These are phyloP conservation scores for Asterionellopsis glacialis DNA, from an alignment of 108 stramenopile species.

Conservation along the genomic window DNA sequence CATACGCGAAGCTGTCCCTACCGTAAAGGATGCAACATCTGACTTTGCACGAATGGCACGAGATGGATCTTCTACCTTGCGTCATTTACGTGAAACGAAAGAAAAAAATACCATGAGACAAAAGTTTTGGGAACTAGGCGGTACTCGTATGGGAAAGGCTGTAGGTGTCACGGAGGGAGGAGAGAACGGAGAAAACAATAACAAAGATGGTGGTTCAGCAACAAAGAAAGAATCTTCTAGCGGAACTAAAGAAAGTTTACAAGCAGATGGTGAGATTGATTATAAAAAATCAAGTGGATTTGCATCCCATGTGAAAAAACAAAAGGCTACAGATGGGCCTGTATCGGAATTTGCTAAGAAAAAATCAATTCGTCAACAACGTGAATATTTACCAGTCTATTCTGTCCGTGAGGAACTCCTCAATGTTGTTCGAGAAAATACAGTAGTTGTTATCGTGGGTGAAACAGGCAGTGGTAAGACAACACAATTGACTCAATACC, in stretches of 20 bases:
- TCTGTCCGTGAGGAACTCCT: constrained; percentile 92
- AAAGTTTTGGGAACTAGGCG: constrained; percentile 98
- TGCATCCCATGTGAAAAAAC: constrained; percentile 78
- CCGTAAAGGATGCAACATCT: constrained; percentile 74
- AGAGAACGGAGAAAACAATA: constrained; percentile 10
- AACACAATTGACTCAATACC: constrained; percentile 97
- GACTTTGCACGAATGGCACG: constrained; percentile 93
- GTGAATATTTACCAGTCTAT: constrained; percentile 93
- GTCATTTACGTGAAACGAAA: constrained; percentile 73
- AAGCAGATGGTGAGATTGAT: constrained; percentile 62
- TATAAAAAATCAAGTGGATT: constrained; percentile 89
- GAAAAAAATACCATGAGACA: constrained; percentile 91
- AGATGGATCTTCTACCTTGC: constrained; percentile 82
- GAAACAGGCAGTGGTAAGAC: constrained; percentile 93
- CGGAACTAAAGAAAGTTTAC: constrained; percentile 19
- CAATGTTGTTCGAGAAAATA: constrained; percentile 90
- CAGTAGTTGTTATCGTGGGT: constrained; percentile 88
- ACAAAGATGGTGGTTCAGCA: constrained; percentile 13
- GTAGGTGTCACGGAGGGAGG: constrained; percentile 67
- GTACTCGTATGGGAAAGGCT: constrained; percentile 91
- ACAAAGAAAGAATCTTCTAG: constrained; percentile 9
- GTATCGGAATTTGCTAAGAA: constrained; percentile 81
- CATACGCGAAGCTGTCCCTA: constrained; percentile 79
- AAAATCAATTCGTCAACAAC: constrained; percentile 89
- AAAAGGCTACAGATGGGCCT: constrained; percentile 29